Conservation (phyloP, 1,284 basidiomycete species). For the Moesziomyces sp. region DNA sequence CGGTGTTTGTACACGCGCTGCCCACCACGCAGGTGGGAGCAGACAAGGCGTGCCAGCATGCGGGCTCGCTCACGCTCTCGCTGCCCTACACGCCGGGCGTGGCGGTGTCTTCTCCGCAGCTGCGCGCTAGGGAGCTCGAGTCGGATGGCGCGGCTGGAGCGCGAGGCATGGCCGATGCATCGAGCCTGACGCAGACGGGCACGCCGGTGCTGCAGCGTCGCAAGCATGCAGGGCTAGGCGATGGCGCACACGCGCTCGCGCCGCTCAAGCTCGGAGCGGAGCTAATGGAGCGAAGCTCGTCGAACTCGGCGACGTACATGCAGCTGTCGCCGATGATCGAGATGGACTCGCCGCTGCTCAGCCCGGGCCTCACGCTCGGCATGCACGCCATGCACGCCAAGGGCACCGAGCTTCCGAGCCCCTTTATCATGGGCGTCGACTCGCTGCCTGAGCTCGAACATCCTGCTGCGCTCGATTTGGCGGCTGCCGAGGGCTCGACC, state of each 20-base stretch:
- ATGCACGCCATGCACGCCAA: conserved; percentile 37
- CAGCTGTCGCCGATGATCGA: conserved; percentile 50
- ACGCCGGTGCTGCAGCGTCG: conserved; percentile 45
- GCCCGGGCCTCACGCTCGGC: conserved; percentile 36
- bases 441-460: conserved; percentile 42
- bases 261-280: conserved; percentile 39
- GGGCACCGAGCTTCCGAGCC: conserved; percentile 29
- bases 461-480: conserved; percentile 35
- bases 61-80: conserved; percentile 54
- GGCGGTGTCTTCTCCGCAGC: conserved; percentile 27
- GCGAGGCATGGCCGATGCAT: conserved; percentile 7
- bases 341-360: conserved; percentile 48
- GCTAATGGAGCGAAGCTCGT: conserved; percentile 31
- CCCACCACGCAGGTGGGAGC: conserved; percentile 48
- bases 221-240: conserved; percentile 29
- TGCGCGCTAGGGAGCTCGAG: conserved; percentile 29
- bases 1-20: conserved; percentile 59
- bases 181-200: conserved; percentile 12
- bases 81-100: conserved; percentile 48
- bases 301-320: conserved; percentile 31
- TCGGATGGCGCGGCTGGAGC: conserved; percentile 1
- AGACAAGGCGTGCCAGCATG: conserved; percentile 48
- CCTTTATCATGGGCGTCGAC: conserved; percentile 43
- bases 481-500: conserved; percentile 32
- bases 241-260: conserved; percentile 23